Evolutionary conservation across 192 early-diverging fungal genomes (phyloP).

Genomic region (Rhizophagus clarus): DNA sequence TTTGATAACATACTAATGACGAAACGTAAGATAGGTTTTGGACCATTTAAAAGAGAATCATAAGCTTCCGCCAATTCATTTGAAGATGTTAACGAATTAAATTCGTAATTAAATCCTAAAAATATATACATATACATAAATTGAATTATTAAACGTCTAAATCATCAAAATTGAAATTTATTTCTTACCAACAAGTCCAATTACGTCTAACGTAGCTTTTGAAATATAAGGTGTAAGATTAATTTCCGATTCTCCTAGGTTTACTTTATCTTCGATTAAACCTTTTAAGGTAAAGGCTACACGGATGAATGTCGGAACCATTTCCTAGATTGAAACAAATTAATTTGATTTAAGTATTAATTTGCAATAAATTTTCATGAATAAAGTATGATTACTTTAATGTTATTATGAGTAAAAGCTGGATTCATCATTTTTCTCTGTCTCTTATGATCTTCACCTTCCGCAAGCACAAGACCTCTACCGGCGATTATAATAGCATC

Average conservation of each 20-base stretch:
- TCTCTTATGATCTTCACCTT: slow-evolving; percentile 50
- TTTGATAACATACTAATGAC: slow-evolving; percentile 35
- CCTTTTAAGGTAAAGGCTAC: slow-evolving; percentile 36
- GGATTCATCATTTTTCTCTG: slow-evolving; percentile 64
- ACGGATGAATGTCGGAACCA: slow-evolving; percentile 34
- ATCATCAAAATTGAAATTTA: neutral
- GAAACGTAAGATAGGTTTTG: slow-evolving; percentile 17
- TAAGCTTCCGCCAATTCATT: slow-evolving; percentile 52
- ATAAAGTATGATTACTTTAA: slow-evolving; percentile 39
- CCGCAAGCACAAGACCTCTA: slow-evolving; percentile 50
- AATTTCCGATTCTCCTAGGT: slow-evolving; percentile 34
- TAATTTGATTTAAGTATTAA: no score
- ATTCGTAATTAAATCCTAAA: slow-evolving; percentile 51
- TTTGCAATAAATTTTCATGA: neutral
- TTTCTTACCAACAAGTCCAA: slow-evolving; percentile 40
- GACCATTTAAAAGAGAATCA: slow-evolving; percentile 30
- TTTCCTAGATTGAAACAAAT: neutral
- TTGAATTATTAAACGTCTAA: neutral
- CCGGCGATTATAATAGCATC: slow-evolving; percentile 38
- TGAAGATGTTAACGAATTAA: slow-evolving; percentile 42
- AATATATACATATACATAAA: neutral
- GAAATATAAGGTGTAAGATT: slow-evolving; percentile 42
- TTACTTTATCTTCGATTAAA: slow-evolving; percentile 40
- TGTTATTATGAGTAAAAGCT: slow-evolving; percentile 45
- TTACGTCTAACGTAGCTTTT: slow-evolving; percentile 49